Percentiles rank a stretch among this genome's conserved stretches.
Conservation (phyloP, 2,329 filamentous ascomycete genomes). For the Ceratocystis cubensis region DNA sequence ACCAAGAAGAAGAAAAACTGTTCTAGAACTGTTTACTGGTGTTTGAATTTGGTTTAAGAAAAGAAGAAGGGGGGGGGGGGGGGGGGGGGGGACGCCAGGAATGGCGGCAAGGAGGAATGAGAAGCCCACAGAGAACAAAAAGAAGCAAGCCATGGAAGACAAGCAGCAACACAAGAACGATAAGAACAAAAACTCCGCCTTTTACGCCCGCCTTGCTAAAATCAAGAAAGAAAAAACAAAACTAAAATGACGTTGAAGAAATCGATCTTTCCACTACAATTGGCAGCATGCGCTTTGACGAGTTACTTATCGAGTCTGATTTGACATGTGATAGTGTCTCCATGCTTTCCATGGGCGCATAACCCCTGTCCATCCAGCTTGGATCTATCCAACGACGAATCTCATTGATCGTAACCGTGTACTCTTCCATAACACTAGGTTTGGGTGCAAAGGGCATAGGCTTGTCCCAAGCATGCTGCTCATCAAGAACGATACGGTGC, state of each 20-base stretch:
- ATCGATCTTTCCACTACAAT: constrained; percentile 10
- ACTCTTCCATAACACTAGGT: constrained; percentile 35
- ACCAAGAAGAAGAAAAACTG: no score
- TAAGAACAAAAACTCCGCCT: neutral
- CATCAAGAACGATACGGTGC: constrained; percentile 34
- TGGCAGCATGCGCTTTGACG: constrained; percentile 3
- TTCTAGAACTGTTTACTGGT: no score
- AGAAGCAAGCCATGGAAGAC: neutral
- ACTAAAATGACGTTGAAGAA: neutral
- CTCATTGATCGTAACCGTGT: constrained; percentile 32
- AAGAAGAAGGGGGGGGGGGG: no score
- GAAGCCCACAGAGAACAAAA: no score
- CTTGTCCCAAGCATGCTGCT: constrained; percentile 40
- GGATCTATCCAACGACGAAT: constrained; percentile 34
- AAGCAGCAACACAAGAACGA: neutral
- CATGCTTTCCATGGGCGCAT: constrained; percentile 7
- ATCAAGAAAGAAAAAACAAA: neutral
- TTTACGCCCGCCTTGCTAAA: neutral
- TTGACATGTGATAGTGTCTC: constrained; percentile 3
- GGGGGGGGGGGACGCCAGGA: no score
- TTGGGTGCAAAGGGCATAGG: constrained; percentile 35
- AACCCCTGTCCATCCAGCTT: constrained; percentile 22
- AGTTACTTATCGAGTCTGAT: neutral
- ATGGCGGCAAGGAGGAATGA: no score
- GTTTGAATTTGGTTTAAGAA: no score